Base-by-base conservation (phyloP, 495 filamentous ascomycete genomes). In the Penicillium parvum region DNA sequence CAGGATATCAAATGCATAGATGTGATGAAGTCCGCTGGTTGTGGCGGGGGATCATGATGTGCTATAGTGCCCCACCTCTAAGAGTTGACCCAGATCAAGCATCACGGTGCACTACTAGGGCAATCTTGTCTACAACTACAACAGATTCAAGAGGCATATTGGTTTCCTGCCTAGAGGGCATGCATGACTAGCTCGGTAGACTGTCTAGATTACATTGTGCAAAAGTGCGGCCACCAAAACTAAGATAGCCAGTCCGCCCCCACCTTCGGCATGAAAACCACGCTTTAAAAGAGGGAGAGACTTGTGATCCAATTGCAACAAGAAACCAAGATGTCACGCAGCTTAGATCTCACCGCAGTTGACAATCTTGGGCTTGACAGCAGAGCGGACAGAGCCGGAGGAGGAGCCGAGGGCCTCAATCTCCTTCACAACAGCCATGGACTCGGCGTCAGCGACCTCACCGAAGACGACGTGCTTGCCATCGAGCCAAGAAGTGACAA, bases 401-500 rank as follows among this genome's bases (percentile, higher is more conserved):
- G 65, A 55, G 52, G 68, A 76, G 62, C 85, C 86, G 26, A 79
- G 76, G 43, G 77, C 73, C 80, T 95, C 87, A 39, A 95, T 73
- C 50, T 81, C 76, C 68, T 76, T 75, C 61, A 92, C 85, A 43
- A 90, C 57, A 0, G 62, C 46, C 69, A 79, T 63, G 50, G 83
- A 86, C n/a, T 68, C 61, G 0, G 69, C 58, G 44, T 88, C 83
- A 37, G 77, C 75, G 30, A 99, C 91, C 68, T 97, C 85, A 49
- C 92, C 92, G 67, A 97, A 99, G 43, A 99, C 92, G 43, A 99
- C 92, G 72, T 99, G 92, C 75, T 97, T 97, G 53, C 83, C 82
- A 62, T 97, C 88, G 40, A 99, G 81, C 75, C 96, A 94, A 20
- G 84, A 83, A 29, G 92, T 99, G 18, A 78, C 72, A 49, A 94